phyloP scores from a whole-genome alignment of 2,329 filamentous ascomycete genomes.

The Diaporthe citriasiana region DNA sequence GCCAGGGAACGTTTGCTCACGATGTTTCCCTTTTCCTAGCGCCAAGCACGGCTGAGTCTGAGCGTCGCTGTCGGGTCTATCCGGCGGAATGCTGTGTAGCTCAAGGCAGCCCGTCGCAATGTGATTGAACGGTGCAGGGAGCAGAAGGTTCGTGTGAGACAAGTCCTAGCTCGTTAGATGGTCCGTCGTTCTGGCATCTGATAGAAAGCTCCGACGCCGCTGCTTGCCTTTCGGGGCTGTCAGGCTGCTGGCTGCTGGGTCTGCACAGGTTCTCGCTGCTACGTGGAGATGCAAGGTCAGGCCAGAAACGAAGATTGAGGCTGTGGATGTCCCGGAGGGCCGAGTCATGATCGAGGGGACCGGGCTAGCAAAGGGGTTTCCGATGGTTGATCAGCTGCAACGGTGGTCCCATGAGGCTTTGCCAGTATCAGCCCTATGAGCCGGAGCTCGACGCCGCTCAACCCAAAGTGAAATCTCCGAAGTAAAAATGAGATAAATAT shows the following conservation, averaged over 20 bases:
- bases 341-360: constrained; percentile 22
- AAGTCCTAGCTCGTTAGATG: constrained; percentile 24
- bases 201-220: constrained; percentile 5
- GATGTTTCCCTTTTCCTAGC: constrained; percentile 24
- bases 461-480: constrained; percentile 17
- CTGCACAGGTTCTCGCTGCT: neutral
- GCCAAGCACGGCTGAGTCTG: constrained; percentile 24
- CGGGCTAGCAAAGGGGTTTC: constrained; percentile 13
- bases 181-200: constrained; percentile 6
- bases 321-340: constrained; percentile 5
- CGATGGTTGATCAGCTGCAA: constrained; percentile 21
- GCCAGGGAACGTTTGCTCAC: constrained; percentile 17
- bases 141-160: constrained; percentile 35
- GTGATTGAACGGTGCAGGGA: constrained; percentile 26
- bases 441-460: constrained; percentile 24
- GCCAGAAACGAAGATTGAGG: neutral
- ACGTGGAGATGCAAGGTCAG: constrained; percentile 22
- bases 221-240: neutral
- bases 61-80: constrained; percentile 35
- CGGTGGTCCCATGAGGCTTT: constrained; percentile 21
- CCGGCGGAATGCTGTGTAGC: constrained; percentile 35
- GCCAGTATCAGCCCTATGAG: constrained; percentile 38
- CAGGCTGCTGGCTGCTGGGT: constrained; percentile 1
- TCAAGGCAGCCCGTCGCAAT: constrained; percentile 18
- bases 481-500: neutral